Percentiles rank a stretch among this genome's conserved stretches.
Evolutionary conservation across 2,329 filamentous ascomycete genomes (phyloP).

Genomic region (Akanthomyces muscarius): DNA sequence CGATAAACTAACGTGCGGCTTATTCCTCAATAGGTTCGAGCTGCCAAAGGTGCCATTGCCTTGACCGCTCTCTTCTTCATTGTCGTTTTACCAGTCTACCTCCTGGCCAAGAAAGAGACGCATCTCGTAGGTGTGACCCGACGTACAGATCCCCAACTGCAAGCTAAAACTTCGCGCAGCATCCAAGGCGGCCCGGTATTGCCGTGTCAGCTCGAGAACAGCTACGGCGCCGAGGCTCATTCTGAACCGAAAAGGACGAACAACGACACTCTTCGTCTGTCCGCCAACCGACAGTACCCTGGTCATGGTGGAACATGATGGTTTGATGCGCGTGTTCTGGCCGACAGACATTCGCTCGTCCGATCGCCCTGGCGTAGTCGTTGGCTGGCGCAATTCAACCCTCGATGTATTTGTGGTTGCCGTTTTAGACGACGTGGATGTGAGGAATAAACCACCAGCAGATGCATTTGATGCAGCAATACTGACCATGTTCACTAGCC

Average conservation of each 20-base stretch:
- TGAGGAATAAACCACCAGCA: constrained; percentile 38
- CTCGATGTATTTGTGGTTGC: constrained; percentile 87
- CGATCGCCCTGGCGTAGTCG: constrained; percentile 74
- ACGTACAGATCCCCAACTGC: not conserved
- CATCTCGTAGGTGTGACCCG: constrained; percentile 58
- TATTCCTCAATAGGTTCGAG: constrained; percentile 59
- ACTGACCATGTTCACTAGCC: constrained; percentile 45
- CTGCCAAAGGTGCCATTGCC: constrained; percentile 77
- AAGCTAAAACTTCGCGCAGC: constrained; percentile 47
- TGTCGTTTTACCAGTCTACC: constrained; percentile 77
- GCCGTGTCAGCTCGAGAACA: constrained; percentile 95
- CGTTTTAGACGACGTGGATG: constrained; percentile 86
- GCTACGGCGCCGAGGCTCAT: constrained; percentile 87
- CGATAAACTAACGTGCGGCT: constrained; percentile 4
- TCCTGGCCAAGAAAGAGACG: constrained; percentile 76
- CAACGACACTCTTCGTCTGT: constrained; percentile 21
- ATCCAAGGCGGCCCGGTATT: constrained; percentile 71
- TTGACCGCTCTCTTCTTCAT: constrained; percentile 82
- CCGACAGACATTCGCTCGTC: constrained; percentile 77
- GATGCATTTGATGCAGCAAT: not conserved
- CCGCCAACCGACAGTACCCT: constrained; percentile 21
- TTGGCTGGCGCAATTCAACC: constrained; percentile 93
- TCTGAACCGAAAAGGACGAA: constrained; percentile 50
- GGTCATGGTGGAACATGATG: constrained; percentile 73
- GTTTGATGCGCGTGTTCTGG: constrained; percentile 98